Evolutionary conservation across 1,139 yeast genomes (phyloP).

Genomic region (Diutina pseudorugosa): DNA sequence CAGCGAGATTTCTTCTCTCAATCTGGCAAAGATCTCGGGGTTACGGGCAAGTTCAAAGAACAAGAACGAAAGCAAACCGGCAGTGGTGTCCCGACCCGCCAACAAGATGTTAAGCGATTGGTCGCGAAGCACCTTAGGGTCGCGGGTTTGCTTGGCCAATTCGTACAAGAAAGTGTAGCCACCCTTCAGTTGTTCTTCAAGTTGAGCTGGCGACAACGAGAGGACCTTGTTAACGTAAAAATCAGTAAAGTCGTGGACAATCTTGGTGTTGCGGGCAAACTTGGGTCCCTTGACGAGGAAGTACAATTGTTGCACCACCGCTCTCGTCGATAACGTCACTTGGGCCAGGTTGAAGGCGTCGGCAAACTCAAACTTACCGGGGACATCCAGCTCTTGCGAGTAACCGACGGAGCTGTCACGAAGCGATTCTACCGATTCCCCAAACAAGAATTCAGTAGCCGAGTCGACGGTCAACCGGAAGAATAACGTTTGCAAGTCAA

Average conservation of each 20-base stretch:
- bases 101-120: constrained; percentile 20
- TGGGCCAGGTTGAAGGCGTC: constrained; percentile 22
- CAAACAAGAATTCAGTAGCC: constrained; percentile 48
- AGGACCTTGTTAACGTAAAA: constrained; percentile 20
- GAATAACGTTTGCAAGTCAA: constrained; percentile 38
- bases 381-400: constrained; percentile 8
- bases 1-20: constrained; percentile 13
- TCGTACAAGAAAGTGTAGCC: constrained; percentile 19
- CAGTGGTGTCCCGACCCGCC: constrained; percentile 24
- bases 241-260: constrained; percentile 22
- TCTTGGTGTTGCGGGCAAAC: constrained; percentile 16
- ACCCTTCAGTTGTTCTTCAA: constrained; percentile 15
- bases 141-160: constrained; percentile 17
- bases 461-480: constrained; percentile 43
- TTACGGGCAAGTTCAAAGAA: constrained; percentile 15
- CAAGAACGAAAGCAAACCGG: constrained; percentile 17
- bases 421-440: constrained; percentile 15
- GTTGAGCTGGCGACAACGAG: constrained; percentile 13
- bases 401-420: constrained; percentile 18
- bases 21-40: constrained; percentile 13
- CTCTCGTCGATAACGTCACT: constrained; percentile 17
- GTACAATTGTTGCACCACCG: constrained; percentile 18
- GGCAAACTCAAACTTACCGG: constrained; percentile 15
- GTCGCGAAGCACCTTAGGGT: constrained; percentile 16
- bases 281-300: constrained; percentile 17